These are phyloP conservation scores for Porcisia hertigi DNA, from an alignment of 208 protist species.

Conservation along the genomic window DNA sequence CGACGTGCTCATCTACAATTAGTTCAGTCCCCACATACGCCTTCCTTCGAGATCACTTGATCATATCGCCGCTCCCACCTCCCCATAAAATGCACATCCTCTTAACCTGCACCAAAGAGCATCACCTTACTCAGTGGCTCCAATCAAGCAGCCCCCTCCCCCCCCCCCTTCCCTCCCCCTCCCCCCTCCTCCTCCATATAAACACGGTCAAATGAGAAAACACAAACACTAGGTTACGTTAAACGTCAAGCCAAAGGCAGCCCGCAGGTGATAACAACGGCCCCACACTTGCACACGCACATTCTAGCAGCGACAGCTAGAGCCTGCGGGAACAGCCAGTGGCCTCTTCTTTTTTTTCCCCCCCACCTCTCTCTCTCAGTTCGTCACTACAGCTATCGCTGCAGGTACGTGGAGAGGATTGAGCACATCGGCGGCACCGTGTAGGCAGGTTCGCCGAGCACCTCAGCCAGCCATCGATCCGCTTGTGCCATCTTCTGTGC, in stretches of 20 bases:
- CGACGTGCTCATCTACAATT: too few species aligned
- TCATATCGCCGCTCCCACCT: too few species aligned
- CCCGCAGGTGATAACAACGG: neutral
- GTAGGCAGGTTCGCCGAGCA: constrained; percentile 76
- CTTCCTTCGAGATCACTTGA: too few species aligned
- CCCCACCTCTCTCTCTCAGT: neutral
- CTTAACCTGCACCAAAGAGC: too few species aligned
- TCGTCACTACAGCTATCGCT: constrained; percentile 21
- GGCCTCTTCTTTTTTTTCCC: too few species aligned
- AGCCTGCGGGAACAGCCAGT: neutral
- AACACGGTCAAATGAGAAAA: too few species aligned
- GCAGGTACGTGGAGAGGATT: constrained; percentile 70
- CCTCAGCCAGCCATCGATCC: constrained; percentile 55
- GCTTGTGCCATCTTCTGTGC: constrained; percentile 35
- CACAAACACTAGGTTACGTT: neutral
- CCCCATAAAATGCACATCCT: too few species aligned
- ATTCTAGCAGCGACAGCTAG: neutral
- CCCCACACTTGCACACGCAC: neutral
- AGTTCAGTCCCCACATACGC: too few species aligned
- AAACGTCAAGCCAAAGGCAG: neutral
- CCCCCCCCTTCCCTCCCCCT: too few species aligned
- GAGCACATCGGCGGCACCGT: constrained; percentile 75
- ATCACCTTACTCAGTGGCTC: too few species aligned
- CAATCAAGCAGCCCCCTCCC: too few species aligned
- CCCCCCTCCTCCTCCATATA: too few species aligned